Evolutionary conservation across 2,329 filamentous ascomycete species (phyloP).

Genomic region (Pseudogymnoascus sp.): DNA sequence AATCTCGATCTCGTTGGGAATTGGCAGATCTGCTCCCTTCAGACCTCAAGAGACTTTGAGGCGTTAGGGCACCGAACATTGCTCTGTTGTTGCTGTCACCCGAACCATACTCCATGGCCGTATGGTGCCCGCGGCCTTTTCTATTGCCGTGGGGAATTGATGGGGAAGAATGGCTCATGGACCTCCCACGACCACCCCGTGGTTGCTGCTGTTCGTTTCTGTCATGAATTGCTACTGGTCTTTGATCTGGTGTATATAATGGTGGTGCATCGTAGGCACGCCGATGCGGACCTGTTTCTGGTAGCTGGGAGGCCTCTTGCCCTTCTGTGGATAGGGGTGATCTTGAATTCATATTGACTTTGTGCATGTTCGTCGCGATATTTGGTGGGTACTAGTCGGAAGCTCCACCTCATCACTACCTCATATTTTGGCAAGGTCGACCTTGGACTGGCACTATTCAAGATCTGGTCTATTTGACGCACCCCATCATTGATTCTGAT

Average conservation of each 20-base stretch:
- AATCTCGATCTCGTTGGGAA: constrained; percentile 43
- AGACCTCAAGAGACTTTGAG: constrained; percentile 11
- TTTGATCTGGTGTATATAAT: background rate
- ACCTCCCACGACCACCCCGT: constrained; percentile 31
- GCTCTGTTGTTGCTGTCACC: constrained; percentile 37
- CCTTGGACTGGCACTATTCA: background rate
- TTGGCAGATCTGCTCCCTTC: constrained; percentile 26
- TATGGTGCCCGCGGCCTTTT: constrained; percentile 35
- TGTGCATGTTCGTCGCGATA: background rate
- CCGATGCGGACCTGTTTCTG: background rate
- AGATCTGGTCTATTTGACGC: background rate
- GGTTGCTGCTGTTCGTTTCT: constrained; percentile 11
- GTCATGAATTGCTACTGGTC: background rate
- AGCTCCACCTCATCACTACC: background rate
- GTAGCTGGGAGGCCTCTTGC: background rate
- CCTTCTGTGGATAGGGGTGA: background rate
- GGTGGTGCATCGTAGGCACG: background rate
- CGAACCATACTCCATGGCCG: constrained; percentile 34
- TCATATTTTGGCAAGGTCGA: background rate
- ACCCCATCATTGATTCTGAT: background rate
- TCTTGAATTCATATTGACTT: background rate
- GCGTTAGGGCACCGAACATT: constrained; percentile 11
- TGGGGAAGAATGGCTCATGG: constrained; percentile 73
- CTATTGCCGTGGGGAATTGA: constrained; percentile 58
- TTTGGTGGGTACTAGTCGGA: background rate